Evolutionary conservation across 1,139 yeast genomes (phyloP).

Genomic region (Candida sanyaensis): DNA sequence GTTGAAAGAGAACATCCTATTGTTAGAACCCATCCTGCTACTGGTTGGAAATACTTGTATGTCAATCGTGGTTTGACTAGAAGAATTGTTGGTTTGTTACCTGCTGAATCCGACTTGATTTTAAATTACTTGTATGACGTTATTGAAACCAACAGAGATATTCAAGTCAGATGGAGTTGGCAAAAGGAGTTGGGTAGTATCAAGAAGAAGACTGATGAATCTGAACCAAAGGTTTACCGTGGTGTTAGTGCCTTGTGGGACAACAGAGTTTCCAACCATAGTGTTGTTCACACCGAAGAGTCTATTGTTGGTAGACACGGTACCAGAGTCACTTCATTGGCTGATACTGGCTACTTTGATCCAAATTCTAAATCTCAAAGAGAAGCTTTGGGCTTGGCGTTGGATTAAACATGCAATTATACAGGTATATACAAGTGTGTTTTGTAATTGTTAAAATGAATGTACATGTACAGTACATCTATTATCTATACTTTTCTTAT

Average conservation of each 20-base stretch:
- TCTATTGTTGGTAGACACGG: slow-evolving; percentile 55
- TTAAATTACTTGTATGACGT: slow-evolving; percentile 34
- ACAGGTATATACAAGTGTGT: no score
- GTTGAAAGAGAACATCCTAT: slow-evolving; percentile 41
- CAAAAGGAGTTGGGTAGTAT: slow-evolving; percentile 4
- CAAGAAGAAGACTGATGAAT: slow-evolving; percentile 10
- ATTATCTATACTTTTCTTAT: no score
- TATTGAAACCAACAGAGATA: slow-evolving; percentile 36
- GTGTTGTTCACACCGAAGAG: slow-evolving; percentile 53
- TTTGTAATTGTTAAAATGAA: no score
- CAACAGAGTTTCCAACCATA: slow-evolving; percentile 53
- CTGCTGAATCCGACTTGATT: slow-evolving; percentile 29
- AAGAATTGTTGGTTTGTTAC: slow-evolving; percentile 36
- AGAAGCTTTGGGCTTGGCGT: no score
- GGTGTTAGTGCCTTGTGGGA: slow-evolving; percentile 64
- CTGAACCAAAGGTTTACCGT: slow-evolving; percentile 44
- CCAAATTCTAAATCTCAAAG: no score
- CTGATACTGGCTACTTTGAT: slow-evolving; percentile 55
- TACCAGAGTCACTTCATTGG: slow-evolving; percentile 58
- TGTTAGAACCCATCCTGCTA: slow-evolving; percentile 44
- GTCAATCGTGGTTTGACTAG: slow-evolving; percentile 38
- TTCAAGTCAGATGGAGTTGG: slow-evolving; percentile 59
- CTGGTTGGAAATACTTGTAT: slow-evolving; percentile 41
- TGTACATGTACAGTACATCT: no score
- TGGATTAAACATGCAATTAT: no score